Base-by-base conservation (phyloP, 441 rosid genomes). In the Mallotus japonicus region DNA sequence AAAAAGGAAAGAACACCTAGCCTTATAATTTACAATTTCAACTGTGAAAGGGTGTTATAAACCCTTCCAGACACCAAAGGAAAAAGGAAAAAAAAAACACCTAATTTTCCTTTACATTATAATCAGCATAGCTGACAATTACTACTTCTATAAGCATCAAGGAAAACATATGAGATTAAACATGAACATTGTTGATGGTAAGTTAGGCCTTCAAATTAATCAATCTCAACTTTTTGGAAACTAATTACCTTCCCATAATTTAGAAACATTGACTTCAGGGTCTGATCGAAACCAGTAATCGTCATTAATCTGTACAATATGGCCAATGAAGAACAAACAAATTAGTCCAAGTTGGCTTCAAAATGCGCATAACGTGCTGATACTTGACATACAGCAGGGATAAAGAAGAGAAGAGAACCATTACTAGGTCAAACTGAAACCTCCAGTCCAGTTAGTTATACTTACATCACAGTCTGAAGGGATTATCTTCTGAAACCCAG, bases 271-370 rank as follows among this genome's bases (percentile, higher is more conserved):
- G 80, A 87, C 83, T 54, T 80, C 79, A 17, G 82, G 81, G 19
- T 85, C 85, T 44, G 98, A 85, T 51, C 28, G 77, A 77, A 92
- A 84, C 95, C 93, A 91, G 67, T 92, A 92, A 77, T 92, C 98
- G 75, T 85, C 89, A 62, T 78, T 80, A 65, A 80, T 74, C 98
- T 91, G 86, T 71, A 67, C 22, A 9, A 46, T 47, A 62, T 56
- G 28, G 37, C 68, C 69, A 42, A 37, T 13, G 37, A 40, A 66
- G 64, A 44, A 49, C 44, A 67, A 60, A 76, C 71, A 65, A 62
- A 64, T 62, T 50, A 28, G 54, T 53, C 20, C 17, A 70, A 44
- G 19, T 60, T 22, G 64, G 24, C 42, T 51, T 28, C 8, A 42
- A 57, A 56, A 15, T 32, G 58, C n/a, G 28, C 13, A 49, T 37